Conservation (phyloP, 2,329 filamentous ascomycete genomes). For the Monosporascus sp. region DNA sequence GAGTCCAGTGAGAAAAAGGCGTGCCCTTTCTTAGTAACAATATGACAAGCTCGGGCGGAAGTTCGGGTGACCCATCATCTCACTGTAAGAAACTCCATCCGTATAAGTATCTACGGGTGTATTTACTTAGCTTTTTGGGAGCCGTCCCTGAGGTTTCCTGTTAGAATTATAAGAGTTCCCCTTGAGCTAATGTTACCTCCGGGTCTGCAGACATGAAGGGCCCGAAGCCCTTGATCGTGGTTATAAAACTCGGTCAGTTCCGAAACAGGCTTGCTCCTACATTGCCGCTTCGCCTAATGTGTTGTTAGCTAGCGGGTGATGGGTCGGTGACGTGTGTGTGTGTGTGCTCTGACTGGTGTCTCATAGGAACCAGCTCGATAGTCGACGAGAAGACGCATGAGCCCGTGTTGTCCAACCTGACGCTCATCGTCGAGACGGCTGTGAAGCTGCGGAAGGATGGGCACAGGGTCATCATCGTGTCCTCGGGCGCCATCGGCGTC, state of each 20-base stretch:
- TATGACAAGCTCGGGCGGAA: constrained; percentile 21
- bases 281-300: background rate
- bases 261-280: constrained; percentile 1
- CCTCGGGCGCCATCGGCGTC: constrained; percentile 93
- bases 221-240: constrained; percentile 63
- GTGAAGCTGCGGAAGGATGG: constrained; percentile 84
- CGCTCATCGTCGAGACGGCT: constrained; percentile 89
- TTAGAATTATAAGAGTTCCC: background rate
- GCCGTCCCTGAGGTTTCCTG: background rate
- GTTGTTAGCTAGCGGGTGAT: background rate
- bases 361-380: constrained; percentile 91
- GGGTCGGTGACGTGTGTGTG: background rate
- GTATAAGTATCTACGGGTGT: background rate
- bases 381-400: constrained; percentile 95
- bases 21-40: constrained; percentile 10
- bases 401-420: constrained; percentile 84
- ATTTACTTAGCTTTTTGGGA: background rate
- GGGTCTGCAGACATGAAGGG: constrained; percentile 56
- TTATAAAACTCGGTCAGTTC: constrained; percentile 78
- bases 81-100: background rate
- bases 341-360: background rate
- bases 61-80: background rate
- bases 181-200: constrained; percentile 9
- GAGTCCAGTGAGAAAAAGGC: background rate
- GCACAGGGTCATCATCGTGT: constrained; percentile 91